A percentile compares a stretch with the other conserved stretches of the same genome.
phyloP scores from a whole-genome alignment of 2,329 filamentous ascomycete species.

The Penicillium sp. region DNA sequence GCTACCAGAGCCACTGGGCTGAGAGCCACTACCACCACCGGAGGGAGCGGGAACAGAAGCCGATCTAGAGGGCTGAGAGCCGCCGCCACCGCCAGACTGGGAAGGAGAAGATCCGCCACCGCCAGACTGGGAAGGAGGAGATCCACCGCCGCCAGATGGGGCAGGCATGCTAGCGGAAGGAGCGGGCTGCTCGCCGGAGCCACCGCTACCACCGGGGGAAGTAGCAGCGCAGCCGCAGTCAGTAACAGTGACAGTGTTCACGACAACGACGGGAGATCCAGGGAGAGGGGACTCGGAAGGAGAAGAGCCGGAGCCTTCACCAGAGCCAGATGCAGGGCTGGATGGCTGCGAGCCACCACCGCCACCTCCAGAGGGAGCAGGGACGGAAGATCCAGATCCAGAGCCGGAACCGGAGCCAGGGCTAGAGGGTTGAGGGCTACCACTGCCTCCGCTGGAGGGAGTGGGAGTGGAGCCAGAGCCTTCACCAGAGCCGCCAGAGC shows the following conservation, averaged over 20 bases:
- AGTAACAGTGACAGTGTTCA: conserved; percentile 23
- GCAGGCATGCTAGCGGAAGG: conserved; percentile 5
- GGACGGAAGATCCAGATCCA: background rate
- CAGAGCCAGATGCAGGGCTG: background rate
- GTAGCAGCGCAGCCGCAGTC: conserved; percentile 20
- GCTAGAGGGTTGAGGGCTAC: background rate
- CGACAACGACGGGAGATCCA: conserved; percentile 11
- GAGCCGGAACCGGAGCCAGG: background rate
- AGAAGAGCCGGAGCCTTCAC: background rate
- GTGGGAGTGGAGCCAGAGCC: background rate
- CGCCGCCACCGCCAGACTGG: conserved; percentile 2
- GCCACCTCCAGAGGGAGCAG: background rate
- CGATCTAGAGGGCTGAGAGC: conserved; percentile 15
- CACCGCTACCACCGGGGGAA: conserved; percentile 8
- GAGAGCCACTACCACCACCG: conserved; percentile 2
- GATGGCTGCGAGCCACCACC: background rate
- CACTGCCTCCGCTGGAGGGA: background rate
- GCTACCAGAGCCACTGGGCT: conserved; percentile 2
- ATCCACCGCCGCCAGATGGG: conserved; percentile 6
- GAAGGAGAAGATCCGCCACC: conserved; percentile 7
- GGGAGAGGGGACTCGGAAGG: conserved; percentile 8
- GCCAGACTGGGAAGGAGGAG: conserved; percentile 10
- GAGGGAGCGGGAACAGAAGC: conserved; percentile 1
- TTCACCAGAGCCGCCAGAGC: background rate
- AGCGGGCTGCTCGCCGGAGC: conserved; percentile 5